These are phyloP conservation scores for Camelina hispida DNA, from an alignment of 345 rosid species.

Conservation along the genomic window DNA sequence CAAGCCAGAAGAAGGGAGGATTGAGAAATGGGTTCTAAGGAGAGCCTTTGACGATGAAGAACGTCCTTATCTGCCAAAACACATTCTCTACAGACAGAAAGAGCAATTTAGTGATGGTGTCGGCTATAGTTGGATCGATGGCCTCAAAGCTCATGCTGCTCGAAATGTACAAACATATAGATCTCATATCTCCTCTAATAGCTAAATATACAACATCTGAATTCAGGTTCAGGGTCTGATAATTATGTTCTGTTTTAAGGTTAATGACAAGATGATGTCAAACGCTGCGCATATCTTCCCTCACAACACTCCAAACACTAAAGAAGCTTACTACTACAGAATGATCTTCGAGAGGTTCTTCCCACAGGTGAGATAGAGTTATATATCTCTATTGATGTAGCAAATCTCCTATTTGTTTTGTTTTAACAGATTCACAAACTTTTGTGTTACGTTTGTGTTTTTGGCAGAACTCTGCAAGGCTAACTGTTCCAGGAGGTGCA, in stretches of 20 bases:
- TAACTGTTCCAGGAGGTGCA: conserved; percentile 90
- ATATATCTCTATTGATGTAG: background rate
- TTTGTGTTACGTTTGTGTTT: too few species aligned
- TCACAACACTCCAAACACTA: conserved; percentile 79
- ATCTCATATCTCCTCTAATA: background rate
- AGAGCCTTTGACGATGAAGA: conserved; percentile 89
- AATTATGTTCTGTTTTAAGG: conserved; percentile 47
- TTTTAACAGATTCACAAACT: background rate
- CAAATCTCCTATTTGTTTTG: background rate
- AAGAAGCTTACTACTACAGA: conserved; percentile 90
- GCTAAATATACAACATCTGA: background rate
- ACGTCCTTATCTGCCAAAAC: conserved; percentile 89
- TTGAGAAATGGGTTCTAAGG: conserved; percentile 90
- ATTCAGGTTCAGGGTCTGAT: background rate
- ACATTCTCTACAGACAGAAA: conserved; percentile 91
- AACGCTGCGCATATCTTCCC: conserved; percentile 76
- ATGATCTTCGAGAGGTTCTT: conserved; percentile 92
- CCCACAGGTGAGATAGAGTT: conserved; percentile 60
- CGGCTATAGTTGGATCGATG: conserved; percentile 98
- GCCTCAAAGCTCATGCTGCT: conserved; percentile 85
- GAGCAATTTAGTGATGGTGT: conserved; percentile 99
- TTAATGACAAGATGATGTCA: conserved; percentile 80
- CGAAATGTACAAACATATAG: conserved; percentile 51
- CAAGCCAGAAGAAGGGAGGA: conserved; percentile 65
- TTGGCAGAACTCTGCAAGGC: conserved; percentile 75